These are phyloP conservation scores for Luzula sylvatica DNA, from an alignment of 176 grass and related monocot species.

Conservation along the genomic window DNA sequence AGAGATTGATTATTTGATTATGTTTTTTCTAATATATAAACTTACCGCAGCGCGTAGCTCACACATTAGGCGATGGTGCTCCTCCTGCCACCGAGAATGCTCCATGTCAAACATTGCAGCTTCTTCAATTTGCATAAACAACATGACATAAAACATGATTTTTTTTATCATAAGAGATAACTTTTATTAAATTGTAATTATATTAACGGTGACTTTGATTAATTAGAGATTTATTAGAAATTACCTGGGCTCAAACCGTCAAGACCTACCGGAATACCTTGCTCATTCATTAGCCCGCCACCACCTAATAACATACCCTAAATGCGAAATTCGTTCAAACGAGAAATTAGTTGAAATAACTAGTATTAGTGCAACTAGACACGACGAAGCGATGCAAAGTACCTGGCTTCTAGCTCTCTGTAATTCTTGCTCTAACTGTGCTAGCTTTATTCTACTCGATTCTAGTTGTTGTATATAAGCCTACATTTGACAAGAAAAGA, in stretches of 20 bases:
- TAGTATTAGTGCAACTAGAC: not conserved
- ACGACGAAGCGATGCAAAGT: not conserved
- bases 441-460: conserved; percentile 70
- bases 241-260: conserved; percentile 58
- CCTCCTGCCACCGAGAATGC: conserved; percentile 75
- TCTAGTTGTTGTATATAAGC: conserved; percentile 98
- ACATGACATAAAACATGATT: not conserved
- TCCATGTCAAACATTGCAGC: conserved; percentile 81
- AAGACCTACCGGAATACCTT: conserved; percentile 36
- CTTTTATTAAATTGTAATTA: too few species aligned
- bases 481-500: conserved; percentile 25
- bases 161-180: not conserved
- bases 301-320: conserved; percentile 45
- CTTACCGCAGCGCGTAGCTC: conserved; percentile 57
- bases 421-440: conserved; percentile 84
- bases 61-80: conserved; percentile 68
- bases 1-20: not conserved
- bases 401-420: conserved; percentile 76
- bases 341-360: not conserved
- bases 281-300: conserved; percentile 35
- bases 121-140: conserved; percentile 19
- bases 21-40: not conserved
- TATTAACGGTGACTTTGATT: too few species aligned
- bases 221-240: too few species aligned
- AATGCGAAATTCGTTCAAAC: not conserved